phyloP scores from a whole-genome alignment of 176 grass and related monocot genomes.

The Saccharum spontaneum region DNA sequence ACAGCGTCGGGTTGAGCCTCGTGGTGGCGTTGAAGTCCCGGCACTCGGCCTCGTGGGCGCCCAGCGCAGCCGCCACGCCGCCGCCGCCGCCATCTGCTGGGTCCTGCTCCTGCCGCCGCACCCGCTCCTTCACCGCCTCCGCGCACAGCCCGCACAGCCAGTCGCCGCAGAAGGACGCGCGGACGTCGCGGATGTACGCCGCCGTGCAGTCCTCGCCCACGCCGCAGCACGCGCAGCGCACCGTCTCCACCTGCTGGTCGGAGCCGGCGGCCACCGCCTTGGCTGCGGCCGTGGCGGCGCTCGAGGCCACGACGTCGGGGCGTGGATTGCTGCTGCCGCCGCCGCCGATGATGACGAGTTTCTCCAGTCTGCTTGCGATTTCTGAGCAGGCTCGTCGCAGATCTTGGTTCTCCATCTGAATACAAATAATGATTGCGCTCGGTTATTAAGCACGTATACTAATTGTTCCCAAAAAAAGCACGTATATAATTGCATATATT shows the following conservation, averaged over 20 bases:
- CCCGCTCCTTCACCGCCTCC: slow-evolving; percentile 82
- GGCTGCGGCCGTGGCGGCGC: neutral
- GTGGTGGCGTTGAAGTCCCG: slow-evolving; percentile 66
- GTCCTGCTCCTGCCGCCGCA: slow-evolving; percentile 30
- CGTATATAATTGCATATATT: too few relatives aligned
- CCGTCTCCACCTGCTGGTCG: slow-evolving; percentile 54
- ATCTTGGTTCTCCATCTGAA: slow-evolving; percentile 34
- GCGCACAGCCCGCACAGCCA: slow-evolving; percentile 89
- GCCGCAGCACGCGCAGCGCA: slow-evolving; percentile 86
- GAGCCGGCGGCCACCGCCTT: neutral
- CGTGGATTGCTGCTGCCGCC: neutral
- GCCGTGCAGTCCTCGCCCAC: slow-evolving; percentile 91
- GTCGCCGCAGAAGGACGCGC: slow-evolving; percentile 68
- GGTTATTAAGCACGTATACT: neutral
- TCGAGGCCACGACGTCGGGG: neutral
- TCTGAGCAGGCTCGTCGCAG: slow-evolving; percentile 43
- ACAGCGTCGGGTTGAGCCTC: slow-evolving; percentile 70
- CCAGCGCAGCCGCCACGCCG: slow-evolving; percentile 60
- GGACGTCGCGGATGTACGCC: slow-evolving; percentile 64
- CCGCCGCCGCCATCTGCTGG: neutral
- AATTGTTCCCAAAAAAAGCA: too few relatives aligned
- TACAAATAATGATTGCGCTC: neutral
- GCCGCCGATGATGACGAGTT: slow-evolving; percentile 19
- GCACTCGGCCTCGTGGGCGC: slow-evolving; percentile 63
- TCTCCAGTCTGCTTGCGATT: slow-evolving; percentile 34